Conservation (phyloP, 352 stramenopile genomes). For the Phytophthora citrophthora region DNA sequence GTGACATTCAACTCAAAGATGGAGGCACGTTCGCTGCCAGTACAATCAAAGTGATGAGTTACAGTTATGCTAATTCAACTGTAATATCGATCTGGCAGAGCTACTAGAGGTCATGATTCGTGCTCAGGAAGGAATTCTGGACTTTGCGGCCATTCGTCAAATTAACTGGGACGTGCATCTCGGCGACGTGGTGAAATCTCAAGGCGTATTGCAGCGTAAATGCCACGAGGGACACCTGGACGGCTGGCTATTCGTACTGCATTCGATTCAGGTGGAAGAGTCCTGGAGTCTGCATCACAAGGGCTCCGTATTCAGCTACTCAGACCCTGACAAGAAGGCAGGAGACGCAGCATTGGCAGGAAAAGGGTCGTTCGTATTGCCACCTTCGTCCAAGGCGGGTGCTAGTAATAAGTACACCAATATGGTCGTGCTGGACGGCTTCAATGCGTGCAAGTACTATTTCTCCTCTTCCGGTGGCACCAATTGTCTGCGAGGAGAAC, state of each 20-base stretch:
- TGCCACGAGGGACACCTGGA: slow-evolving; percentile 23
- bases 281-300: slow-evolving; percentile 62
- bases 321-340: slow-evolving; percentile 5
- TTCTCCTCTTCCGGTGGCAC: slow-evolving; percentile 68
- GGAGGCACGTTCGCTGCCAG: not conserved
- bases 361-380: slow-evolving; percentile 54
- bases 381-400: slow-evolving; percentile 56
- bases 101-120: slow-evolving; percentile 87
- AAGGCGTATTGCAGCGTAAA: slow-evolving; percentile 56
- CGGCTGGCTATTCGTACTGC: slow-evolving; percentile 64
- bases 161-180: slow-evolving; percentile 87
- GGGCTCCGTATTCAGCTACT: slow-evolving; percentile 65
- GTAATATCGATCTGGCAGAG: slow-evolving; percentile 27
- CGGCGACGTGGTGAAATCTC: slow-evolving; percentile 60
- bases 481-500: slow-evolving; percentile 70
- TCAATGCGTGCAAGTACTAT: slow-evolving; percentile 89
- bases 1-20: slow-evolving; percentile 77
- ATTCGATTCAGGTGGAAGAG: slow-evolving; percentile 55
- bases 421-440: slow-evolving; percentile 79
- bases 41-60: too few relatives aligned
- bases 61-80: too few relatives aligned
- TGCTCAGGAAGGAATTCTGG: slow-evolving; percentile 59
- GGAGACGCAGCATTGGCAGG: slow-evolving; percentile 10
- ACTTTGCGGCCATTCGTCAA: slow-evolving; percentile 62
- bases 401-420: slow-evolving; percentile 80